Evolutionary conservation across 169 alveolate genomes (phyloP), one percentile per base, ranked within the genome.

Genomic region (Cyclospora cayetanensis): DNA sequence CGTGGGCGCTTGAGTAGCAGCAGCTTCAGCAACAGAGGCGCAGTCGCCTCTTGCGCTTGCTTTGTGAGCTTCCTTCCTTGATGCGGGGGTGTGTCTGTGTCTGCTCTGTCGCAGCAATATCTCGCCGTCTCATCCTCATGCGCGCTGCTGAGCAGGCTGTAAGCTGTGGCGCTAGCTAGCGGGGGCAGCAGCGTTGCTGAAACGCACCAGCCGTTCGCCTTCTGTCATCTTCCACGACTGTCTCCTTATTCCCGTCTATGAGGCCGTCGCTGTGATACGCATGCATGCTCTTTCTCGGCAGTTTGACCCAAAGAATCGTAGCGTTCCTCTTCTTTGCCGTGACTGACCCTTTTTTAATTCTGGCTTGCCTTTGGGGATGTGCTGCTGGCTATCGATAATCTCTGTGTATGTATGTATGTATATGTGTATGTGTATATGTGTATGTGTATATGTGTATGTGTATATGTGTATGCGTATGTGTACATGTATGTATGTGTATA

Each of bases 111-210:
- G 82, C 83, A 50, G 80, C 93, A 76, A 90, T 50, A 2, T 68
- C 55, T 72, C 93, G 85, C 83, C 86, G 74, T 25, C 93, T 68
- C 52, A 60, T 76, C 43, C 77, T 72, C 63, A 90, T 65, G 74
- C 93, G 93, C 18, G 86, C 93, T 31, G 93, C 90, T n/a, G 60
- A 76, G 86, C 93, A 84, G 34, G 86, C 85, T 60, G 86, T 76
- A 52, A 79, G 80, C 86, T 18, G 90, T 83, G n/a, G 85, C 92
- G 43, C 42, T 72, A 65, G 41, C 85, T 29, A 18, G 34, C 37
- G 60, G 60, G 60, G 60, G 25, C 9, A 9, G 60, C 60, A 50
- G 60, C 60, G 18, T 18, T 18, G 34, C 41, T 25, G 65, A 65
- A 7, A 74, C 11, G 41, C 25, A n/a, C n/a, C n/a, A n/a, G n/a